These are phyloP conservation scores for Trichosporon inkin DNA, from an alignment of 1,284 basidiomycete species.

Conservation along the genomic window DNA sequence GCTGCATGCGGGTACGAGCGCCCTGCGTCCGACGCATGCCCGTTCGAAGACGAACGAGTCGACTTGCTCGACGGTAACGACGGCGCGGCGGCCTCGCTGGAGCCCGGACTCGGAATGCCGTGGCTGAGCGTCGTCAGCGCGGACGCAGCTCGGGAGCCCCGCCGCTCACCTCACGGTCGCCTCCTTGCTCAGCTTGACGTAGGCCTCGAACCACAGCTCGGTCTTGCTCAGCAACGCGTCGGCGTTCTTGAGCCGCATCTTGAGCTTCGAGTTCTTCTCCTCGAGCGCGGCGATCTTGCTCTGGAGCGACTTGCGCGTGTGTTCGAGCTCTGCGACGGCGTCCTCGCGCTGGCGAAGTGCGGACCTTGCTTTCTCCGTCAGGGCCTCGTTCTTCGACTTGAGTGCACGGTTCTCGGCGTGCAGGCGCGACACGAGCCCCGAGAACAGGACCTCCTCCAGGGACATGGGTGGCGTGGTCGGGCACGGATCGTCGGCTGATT, in stretches of 20 bases:
- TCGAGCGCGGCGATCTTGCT: background rate
- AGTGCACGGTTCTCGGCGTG: conserved; percentile 3
- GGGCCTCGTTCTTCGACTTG: background rate
- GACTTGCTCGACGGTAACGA: conserved; percentile 4
- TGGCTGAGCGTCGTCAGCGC: background rate
- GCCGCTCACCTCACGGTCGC: background rate
- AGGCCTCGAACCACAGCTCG: conserved; percentile 1
- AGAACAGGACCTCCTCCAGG: conserved; percentile 3
- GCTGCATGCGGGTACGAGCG: background rate
- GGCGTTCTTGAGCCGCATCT: conserved; percentile 3
- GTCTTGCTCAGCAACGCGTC: conserved; percentile 1
- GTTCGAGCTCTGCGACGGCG: background rate
- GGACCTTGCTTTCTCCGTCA: background rate
- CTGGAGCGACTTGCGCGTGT: background rate
- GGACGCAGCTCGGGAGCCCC: background rate
- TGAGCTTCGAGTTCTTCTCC: conserved; percentile 1
- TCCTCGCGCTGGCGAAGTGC: background rate
- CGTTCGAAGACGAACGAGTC: background rate
- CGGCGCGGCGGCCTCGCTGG: conserved; percentile 5
- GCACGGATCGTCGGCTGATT: background rate
- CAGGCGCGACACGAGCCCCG: background rate
- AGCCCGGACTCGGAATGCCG: background rate
- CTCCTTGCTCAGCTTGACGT: conserved; percentile 5
- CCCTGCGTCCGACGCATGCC: background rate
- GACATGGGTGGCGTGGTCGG: background rate